Base-by-base conservation (phyloP, 345 rosid genomes). In the Turnera subulata region DNA sequence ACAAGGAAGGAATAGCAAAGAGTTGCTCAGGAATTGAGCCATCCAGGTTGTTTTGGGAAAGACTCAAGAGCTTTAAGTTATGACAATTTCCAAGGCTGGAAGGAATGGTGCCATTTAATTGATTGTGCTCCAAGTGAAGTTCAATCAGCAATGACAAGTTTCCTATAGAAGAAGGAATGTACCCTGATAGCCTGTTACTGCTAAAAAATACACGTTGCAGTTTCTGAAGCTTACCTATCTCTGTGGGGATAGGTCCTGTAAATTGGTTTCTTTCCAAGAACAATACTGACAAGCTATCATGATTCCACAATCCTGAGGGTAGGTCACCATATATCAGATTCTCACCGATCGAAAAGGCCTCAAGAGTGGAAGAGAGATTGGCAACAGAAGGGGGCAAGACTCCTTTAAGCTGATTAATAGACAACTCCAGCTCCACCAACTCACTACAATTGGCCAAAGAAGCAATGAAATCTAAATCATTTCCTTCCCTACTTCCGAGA, bases 401-500 rank as follows among this genome's bases (percentile, higher is more conserved):
- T 40, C 59, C 47, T 8, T 16, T 7, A 15, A 40, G 13, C 44
- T 15, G 47, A n/a, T 55, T 55, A 0, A 0, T 0, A 14, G 46
- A 39, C 10, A 55, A 0, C 0, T 21, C 5, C 12, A 55, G 18
- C 19, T 3, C 0, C 0, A 0, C 21, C 19, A 55, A 40, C 0
- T 16, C 22, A 35, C 33, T 55, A 4, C 47, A 55, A 6, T 55
- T 55, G 6, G n/a, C 4, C 33, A 55, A 55, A 24, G 59, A 55
- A 21, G 59, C 29, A 5, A 55, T 39, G 23, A 55, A 55, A 15
- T 23, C 8, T 13, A 55, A 40, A 38, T 55, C 59, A 16, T 55
- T 16, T 3, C 4, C 46, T 39, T 22, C 47, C 6, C 20, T 21
- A 7, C 46, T 22, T 22, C 59, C 59, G 22, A 55, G 59, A 13